Conservation (phyloP, 1,284 basidiomycete genomes). For the Ustilago xerochloae region DNA sequence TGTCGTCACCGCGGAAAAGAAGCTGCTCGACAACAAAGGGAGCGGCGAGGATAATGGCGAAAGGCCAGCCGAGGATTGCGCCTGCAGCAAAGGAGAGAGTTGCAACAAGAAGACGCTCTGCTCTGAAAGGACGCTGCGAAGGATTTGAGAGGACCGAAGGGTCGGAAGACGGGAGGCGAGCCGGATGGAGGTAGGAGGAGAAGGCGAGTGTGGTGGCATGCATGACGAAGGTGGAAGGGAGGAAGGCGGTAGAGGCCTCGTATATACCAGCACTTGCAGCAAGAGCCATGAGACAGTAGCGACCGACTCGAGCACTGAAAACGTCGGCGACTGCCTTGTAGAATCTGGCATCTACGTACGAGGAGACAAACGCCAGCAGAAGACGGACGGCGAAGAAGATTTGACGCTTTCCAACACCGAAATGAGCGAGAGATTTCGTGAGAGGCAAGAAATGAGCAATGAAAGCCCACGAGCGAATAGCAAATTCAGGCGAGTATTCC, state of each 20-base stretch:
- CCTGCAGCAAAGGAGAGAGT: slow-evolving; percentile 82
- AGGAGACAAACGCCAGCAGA: slow-evolving; percentile 79
- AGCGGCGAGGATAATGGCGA: slow-evolving; percentile 82
- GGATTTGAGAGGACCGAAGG: slow-evolving; percentile 34
- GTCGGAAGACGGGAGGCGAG: slow-evolving; percentile 62
- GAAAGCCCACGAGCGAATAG: slow-evolving; percentile 94
- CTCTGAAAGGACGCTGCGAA: slow-evolving; percentile 37
- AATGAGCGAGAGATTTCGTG: slow-evolving; percentile 23
- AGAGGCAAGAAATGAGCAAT: slow-evolving; percentile 72
- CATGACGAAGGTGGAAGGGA: slow-evolving; percentile 95
- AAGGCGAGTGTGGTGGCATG: slow-evolving; percentile 86
- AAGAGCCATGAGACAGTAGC: slow-evolving; percentile 88
- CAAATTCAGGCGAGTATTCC: slow-evolving; percentile 91
- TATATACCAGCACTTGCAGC: slow-evolving; percentile 91
- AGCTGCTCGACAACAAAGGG: slow-evolving; percentile 94
- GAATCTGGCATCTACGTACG: slow-evolving; percentile 83
- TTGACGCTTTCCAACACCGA: slow-evolving; percentile 73
- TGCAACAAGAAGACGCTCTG: slow-evolving; percentile 70
- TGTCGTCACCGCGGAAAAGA: slow-evolving; percentile 76
- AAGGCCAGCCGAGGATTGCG: slow-evolving; percentile 95
- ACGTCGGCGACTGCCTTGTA: slow-evolving; percentile 83
- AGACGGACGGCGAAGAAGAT: slow-evolving; percentile 90
- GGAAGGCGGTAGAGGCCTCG: slow-evolving; percentile 77
- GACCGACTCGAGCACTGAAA: slow-evolving; percentile 87
- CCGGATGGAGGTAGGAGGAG: slow-evolving; percentile 79